Base-by-base conservation (phyloP, 2,329 filamentous ascomycete genomes). In the Furcasterigmium furcatum region DNA sequence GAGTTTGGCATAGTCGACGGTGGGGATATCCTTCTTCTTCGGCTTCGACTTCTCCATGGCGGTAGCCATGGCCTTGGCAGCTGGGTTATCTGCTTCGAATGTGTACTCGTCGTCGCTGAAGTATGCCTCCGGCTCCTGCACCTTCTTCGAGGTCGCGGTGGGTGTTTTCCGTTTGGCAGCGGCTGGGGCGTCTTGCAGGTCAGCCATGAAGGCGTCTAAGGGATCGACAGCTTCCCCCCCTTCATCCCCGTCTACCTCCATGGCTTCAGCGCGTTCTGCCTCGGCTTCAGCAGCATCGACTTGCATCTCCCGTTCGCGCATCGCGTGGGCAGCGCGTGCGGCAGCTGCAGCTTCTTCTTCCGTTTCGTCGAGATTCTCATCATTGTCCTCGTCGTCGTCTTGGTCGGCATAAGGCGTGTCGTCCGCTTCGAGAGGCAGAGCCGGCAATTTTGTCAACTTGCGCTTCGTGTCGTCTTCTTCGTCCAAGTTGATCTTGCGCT, bases 1-100 rank as follows among this genome's bases (percentile, higher is more conserved):
- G 52, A 95, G 71, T 67, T 96, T 97, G 56, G 74, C 79, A 65
- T 97, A 95, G 66, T 99, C 85, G 45, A 95, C 79, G 0, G 75
- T 76, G 1, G 91, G 91, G n/a, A 97, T 84, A 49, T 97, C 94
- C 68, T 96, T 96, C 76, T 96, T 96, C 73, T 96, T 96, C 59
- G 73, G 85, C 77, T 77, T 86, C 58, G 68, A 72, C 34, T 36
- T 36, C 10, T 36, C 34, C 34, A 36, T 19, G 5, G 34, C 34
- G 9, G 16, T 36, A 5, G 79, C 71, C 52, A 83, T 75, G 4
- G 70, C 63, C 34, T 72, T 72, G 7, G 74, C 64, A 22, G 77
- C 72, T 14, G 66, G 65, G 32, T 75, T 71, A 35, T 75, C 68
- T n/a, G 67, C 64, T 46, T 74, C 68, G 51, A 74, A 77, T 47